Conservation (phyloP, 2,329 filamentous ascomycete species). For the Colletotrichum siamense region DNA sequence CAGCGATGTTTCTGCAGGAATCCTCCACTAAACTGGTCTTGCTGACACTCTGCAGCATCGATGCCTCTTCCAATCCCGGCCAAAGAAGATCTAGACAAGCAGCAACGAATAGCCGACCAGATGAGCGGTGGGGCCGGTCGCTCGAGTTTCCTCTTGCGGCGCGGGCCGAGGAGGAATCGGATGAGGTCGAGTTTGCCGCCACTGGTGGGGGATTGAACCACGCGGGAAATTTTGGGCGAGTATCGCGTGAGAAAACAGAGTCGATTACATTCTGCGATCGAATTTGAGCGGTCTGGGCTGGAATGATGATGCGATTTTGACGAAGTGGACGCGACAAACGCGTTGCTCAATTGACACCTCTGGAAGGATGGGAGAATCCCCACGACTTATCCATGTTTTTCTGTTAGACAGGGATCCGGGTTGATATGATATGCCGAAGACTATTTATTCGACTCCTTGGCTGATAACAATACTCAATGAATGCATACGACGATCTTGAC, state of each 20-base stretch:
- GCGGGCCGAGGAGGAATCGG: not conserved
- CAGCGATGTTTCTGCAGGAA: not conserved
- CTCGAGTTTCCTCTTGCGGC: not conserved
- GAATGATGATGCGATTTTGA: not conserved
- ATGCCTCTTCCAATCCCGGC: not conserved
- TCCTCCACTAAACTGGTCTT: not conserved
- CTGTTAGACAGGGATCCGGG: not conserved
- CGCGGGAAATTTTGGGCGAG: not conserved
- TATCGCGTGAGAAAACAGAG: rapidly evolving
- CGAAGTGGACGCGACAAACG: not conserved
- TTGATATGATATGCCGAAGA: rapidly evolving
- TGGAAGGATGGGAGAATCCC: not conserved
- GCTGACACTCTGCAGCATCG: not conserved
- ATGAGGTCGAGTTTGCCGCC: not conserved
- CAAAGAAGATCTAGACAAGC: not conserved
- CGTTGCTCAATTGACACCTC: not conserved
- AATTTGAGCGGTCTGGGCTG: not conserved
- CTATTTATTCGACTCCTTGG: not conserved
- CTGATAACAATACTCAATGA: not conserved
- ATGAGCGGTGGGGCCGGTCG: not conserved
- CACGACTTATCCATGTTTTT: not conserved
- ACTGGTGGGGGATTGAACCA: not conserved
- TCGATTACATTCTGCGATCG: rapidly evolving
- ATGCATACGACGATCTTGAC: not conserved
- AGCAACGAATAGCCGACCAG: not conserved